Conservation (phyloP, 768 basidiomycete genomes). For the Mycena amicta region DNA sequence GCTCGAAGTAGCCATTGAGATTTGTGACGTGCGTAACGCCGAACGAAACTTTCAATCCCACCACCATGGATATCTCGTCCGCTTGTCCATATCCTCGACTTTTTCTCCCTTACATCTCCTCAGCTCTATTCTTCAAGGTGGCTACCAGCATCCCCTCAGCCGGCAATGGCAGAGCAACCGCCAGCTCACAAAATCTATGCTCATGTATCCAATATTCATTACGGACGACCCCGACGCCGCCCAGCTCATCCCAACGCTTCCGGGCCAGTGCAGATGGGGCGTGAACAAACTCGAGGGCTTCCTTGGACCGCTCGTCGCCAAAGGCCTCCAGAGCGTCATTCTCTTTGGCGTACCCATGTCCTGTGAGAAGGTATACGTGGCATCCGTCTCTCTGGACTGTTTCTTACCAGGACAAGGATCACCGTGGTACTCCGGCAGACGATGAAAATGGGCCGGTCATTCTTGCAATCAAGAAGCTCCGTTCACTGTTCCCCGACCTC, state of each 20-base stretch:
- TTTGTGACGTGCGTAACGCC: too few relatives aligned
- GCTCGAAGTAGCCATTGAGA: conserved; percentile 58
- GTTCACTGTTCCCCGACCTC: conserved; percentile 74
- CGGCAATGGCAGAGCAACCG: conserved; percentile 86
- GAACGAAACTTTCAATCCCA: too few relatives aligned
- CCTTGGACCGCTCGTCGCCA: conserved; percentile 82
- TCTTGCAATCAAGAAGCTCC: conserved; percentile 81
- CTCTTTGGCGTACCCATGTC: conserved; percentile 89
- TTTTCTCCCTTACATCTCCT: background rate
- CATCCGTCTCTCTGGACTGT: background rate
- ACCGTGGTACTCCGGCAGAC: conserved; percentile 84
- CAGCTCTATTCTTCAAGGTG: conserved; percentile 86
- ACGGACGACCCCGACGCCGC: conserved; percentile 90
- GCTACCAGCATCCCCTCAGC: conserved; percentile 89
- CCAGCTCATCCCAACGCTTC: conserved; percentile 74
- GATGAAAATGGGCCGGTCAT: conserved; percentile 92
- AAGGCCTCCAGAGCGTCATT: conserved; percentile 90
- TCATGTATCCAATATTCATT: conserved; percentile 99
- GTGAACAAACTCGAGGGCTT: conserved; percentile 90
- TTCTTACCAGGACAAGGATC: conserved; percentile 57
- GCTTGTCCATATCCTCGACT: conserved; percentile 15
- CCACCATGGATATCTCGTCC: conserved; percentile 50
- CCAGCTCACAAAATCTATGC: conserved; percentile 84
- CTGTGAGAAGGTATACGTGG: conserved; percentile 65
- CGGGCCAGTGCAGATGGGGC: conserved; percentile 92